These are phyloP conservation scores for Beauveria sp. DNA, from an alignment of 2,329 filamentous ascomycete genomes.

Conservation along the genomic window DNA sequence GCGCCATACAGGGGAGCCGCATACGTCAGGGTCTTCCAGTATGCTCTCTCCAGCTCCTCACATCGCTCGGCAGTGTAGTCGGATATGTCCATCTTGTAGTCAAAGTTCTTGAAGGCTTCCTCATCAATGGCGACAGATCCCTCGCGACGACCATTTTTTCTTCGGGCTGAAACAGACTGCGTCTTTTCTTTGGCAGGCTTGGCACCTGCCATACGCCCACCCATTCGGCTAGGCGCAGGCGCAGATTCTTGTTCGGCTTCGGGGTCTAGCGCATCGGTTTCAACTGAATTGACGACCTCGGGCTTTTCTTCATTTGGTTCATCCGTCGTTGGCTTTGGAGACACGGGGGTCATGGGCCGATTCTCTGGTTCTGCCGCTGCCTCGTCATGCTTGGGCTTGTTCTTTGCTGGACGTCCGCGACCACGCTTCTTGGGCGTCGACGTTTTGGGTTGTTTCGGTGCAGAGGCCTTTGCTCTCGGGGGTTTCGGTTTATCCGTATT, in stretches of 20 bases:
- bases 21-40: conserved; percentile 97
- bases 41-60: conserved; percentile 86
- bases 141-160: conserved; percentile 78
- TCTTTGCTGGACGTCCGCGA: conserved; percentile 31
- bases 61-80: conserved; percentile 89
- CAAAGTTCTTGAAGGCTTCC: conserved; percentile 80
- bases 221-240: conserved; percentile 15
- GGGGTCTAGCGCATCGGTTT: conserved; percentile 33
- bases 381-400: conserved; percentile 26
- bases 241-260: conserved; percentile 31
- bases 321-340: conserved; percentile 35
- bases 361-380: conserved; percentile 31
- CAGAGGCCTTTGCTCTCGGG: conserved; percentile 30
- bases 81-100: conserved; percentile 80
- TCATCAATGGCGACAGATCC: conserved; percentile 77
- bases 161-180: conserved; percentile 74
- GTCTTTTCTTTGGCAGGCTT: conserved; percentile 50
- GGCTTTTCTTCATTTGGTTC: conserved; percentile 20
- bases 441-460: conserved; percentile 23
- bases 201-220: conserved; percentile 35
- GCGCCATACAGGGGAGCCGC: conserved; percentile 92
- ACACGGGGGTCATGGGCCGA: conserved; percentile 51
- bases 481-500: conserved; percentile 47
- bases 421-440: conserved; percentile 31
- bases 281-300: conserved; percentile 20